A percentile compares a stretch with the other conserved stretches of the same genome.
These are phyloP conservation scores for Jamesozyma hellenica DNA, from an alignment of 805 yeast species.

Conservation along the genomic window DNA sequence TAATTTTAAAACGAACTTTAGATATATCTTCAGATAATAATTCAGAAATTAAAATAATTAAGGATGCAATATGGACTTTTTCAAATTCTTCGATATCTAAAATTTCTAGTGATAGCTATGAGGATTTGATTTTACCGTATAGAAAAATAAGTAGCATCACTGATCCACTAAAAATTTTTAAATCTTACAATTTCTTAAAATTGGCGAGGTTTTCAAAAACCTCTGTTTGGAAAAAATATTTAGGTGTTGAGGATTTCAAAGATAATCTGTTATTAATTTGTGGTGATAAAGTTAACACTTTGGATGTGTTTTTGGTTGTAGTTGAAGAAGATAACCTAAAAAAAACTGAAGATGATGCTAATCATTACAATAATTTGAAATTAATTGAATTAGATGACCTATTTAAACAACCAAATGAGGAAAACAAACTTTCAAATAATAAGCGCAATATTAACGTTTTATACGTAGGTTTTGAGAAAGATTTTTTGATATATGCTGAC, in stretches of 20 bases:
- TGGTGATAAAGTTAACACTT: not conserved
- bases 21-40: conserved; percentile 4
- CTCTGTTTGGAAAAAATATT: not conserved
- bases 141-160: not conserved
- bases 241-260: not conserved
- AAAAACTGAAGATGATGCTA: not conserved
- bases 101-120: not conserved
- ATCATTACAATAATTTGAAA: not conserved
- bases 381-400: conserved; percentile 15
- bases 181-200: not conserved
- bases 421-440: no score
- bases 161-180: not conserved
- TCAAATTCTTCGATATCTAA: conserved; percentile 4
- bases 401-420: not conserved
- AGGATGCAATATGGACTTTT: conserved; percentile 1
- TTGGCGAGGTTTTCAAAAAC: not conserved
- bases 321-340: conserved; percentile 9
- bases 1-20: conserved; percentile 1
- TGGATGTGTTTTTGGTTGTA: conserved; percentile 6
- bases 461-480: not conserved
- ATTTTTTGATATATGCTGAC: not conserved
- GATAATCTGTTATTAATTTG: not conserved
- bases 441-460: no score
- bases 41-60: not conserved
- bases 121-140: not conserved